A percentile compares a stretch with the other conserved stretches of the same genome.
These are phyloP conservation scores for Hericium coralloides DNA, from an alignment of 768 basidiomycete species.

Conservation along the genomic window DNA sequence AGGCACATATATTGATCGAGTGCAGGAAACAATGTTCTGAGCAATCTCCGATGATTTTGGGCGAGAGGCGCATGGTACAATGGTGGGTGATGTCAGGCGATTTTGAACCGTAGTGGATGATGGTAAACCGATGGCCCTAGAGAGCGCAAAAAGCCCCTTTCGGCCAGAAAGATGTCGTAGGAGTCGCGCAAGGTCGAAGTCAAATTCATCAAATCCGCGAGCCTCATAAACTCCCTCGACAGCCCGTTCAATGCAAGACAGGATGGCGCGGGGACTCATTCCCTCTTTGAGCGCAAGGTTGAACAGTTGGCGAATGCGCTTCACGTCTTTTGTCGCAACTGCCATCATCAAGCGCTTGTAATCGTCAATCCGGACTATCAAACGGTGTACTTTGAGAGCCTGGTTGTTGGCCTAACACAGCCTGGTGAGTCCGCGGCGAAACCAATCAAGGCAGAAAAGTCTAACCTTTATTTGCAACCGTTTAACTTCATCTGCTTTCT, in stretches of 20 bases:
- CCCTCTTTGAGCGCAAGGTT: neutral
- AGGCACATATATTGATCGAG: neutral
- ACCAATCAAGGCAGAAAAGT: neutral
- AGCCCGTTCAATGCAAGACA: neutral
- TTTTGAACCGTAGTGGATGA: neutral
- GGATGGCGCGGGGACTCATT: neutral
- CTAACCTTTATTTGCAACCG: neutral
- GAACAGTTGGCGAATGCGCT: neutral
- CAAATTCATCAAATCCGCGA: neutral
- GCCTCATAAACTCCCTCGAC: neutral
- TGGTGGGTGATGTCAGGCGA: neutral
- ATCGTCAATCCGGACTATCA: neutral
- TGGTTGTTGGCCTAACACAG: neutral
- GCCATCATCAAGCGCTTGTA: neutral
- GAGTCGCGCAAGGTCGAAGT: neutral
- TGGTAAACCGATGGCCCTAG: neutral
- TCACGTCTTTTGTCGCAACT: neutral
- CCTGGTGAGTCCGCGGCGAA: neutral
- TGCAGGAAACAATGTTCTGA: neutral
- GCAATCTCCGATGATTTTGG: neutral
- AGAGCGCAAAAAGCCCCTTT: neutral
- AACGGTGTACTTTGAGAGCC: neutral
- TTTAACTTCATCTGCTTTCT: neutral
- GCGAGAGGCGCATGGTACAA: neutral
- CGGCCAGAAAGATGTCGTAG: neutral